Evolutionary conservation across 306 rosid species (phyloP).

Genomic region (Vigna trinervia): DNA sequence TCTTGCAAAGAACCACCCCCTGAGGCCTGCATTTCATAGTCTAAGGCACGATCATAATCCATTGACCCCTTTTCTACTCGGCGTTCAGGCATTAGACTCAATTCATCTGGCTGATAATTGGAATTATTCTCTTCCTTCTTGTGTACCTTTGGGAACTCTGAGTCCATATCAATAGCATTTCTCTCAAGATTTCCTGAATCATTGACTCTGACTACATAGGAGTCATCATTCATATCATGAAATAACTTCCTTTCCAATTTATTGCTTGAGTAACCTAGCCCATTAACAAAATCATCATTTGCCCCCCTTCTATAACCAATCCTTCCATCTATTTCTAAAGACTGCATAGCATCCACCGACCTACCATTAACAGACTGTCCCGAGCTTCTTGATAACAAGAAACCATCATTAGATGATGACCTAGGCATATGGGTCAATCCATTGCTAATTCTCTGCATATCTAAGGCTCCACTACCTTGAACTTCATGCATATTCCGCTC

Average conservation of each 20-base stretch:
- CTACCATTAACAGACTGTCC: slow-evolving; percentile 50
- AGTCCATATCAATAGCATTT: slow-evolving; percentile 76
- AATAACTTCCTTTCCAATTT: slow-evolving; percentile 58
- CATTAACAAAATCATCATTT: slow-evolving; percentile 67
- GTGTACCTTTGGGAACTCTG: slow-evolving; percentile 62
- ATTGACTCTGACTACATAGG: slow-evolving; percentile 60
- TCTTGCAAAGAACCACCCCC: slow-evolving; percentile 43
- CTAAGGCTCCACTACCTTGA: slow-evolving; percentile 51
- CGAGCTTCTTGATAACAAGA: slow-evolving; percentile 55
- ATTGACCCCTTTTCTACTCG: slow-evolving; percentile 59
- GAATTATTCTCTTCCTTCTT: slow-evolving; percentile 53
- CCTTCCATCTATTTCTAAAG: slow-evolving; percentile 65
- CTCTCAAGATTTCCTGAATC: slow-evolving; percentile 56
- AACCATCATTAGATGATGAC: slow-evolving; percentile 58
- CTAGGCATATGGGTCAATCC: slow-evolving; percentile 50
- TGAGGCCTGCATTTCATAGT: slow-evolving; percentile 74
- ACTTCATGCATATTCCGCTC: slow-evolving; percentile 52
- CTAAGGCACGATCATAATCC: slow-evolving; percentile 76
- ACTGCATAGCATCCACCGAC: slow-evolving; percentile 51
- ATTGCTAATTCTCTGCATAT: slow-evolving; percentile 61
- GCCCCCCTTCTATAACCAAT: slow-evolving; percentile 55
- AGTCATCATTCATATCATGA: slow-evolving; percentile 62
- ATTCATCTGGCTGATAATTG: slow-evolving; percentile 74
- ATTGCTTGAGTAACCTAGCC: slow-evolving; percentile 51
- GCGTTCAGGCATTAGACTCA: slow-evolving; percentile 81